Evolutionary conservation across 768 basidiomycete genomes (phyloP).

Genomic region (Kwoniella botswanensis): DNA sequence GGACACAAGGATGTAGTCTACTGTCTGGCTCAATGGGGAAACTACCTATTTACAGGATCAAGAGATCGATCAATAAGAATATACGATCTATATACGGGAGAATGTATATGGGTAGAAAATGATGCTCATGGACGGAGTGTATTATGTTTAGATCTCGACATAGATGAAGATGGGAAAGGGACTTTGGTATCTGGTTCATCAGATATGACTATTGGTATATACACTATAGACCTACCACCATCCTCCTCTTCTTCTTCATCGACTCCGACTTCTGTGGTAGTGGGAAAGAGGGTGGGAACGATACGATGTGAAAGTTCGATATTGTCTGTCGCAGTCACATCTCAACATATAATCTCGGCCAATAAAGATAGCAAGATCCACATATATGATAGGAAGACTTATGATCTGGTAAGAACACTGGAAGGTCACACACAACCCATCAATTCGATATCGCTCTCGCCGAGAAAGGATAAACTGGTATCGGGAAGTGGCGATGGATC

Average conservation of each 20-base stretch:
- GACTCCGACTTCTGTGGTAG: too few relatives aligned
- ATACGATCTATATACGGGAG: not conserved
- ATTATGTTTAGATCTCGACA: constrained; percentile 30
- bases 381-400: constrained; percentile 20
- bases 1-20: constrained; percentile 36
- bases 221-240: constrained; percentile 23
- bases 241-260: not conserved
- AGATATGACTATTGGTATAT: constrained; percentile 35
- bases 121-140: constrained; percentile 46
- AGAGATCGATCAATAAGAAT: constrained; percentile 40
- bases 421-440: constrained; percentile 32
- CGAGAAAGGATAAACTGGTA: constrained; percentile 15
- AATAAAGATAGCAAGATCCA: constrained; percentile 38
- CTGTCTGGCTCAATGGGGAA: constrained; percentile 12
- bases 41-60: constrained; percentile 42
- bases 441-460: constrained; percentile 34
- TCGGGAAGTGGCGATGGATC: constrained; percentile 37
- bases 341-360: constrained; percentile 25
- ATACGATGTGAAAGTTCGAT: constrained; percentile 31
- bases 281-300: constrained; percentile 6
- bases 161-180: constrained; percentile 25
- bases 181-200: constrained; percentile 35
- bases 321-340: constrained; percentile 32
- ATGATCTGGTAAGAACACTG: constrained; percentile 10
- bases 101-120: constrained; percentile 6